Evolutionary conservation across 1,139 yeast genomes (phyloP), one percentile per base, ranked within the genome.

Genomic region (Nakaseomyces nivariensis): DNA sequence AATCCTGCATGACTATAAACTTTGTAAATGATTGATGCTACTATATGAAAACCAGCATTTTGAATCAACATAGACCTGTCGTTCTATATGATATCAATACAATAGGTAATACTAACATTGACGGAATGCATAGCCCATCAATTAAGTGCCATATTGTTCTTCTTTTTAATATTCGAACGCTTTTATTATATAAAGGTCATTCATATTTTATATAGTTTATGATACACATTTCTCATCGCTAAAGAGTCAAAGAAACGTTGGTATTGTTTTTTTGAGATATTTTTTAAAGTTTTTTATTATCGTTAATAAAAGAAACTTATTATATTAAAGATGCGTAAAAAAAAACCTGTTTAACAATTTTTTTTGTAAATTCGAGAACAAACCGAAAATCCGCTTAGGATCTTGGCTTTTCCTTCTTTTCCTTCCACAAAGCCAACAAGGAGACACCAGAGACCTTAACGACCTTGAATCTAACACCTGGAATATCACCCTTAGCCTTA

Each of bases 331-430:
- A 41, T 41, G 44, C 44, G 44, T 41, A 41, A 41, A 41, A 41
- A 37, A 41, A 41, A 41, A 41, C 44, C 44, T 27, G 44, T 41
- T 27, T 27, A 41, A 27, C 33, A 41, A 27, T 27, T 41, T 41
- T 41, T 41, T 41, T 41, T 41, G 33, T 27, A 29, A 41, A 29
- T 38, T 38, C 42, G 42, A 38, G 42, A 25, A 38, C 8, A 11
- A 38, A 37, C 40, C 40, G 40, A 37, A 17, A 38, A 38, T 4
- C 31, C 42, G 56, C 67, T 79, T 87, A 90, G 74, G 97, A 89
- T 84, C 97, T 89, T 82, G 98, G 98, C 90, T 94, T 94, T 84
- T 94, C 99, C 88, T 92, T 92, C 97, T 94, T 94, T 84, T 94
- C 98, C 84, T 90, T 92, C 97, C 97, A 94, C 77, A 94, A 85